These are phyloP conservation scores for Sicyos baderoa DNA, from an alignment of 306 rosid species.

Conservation along the genomic window DNA sequence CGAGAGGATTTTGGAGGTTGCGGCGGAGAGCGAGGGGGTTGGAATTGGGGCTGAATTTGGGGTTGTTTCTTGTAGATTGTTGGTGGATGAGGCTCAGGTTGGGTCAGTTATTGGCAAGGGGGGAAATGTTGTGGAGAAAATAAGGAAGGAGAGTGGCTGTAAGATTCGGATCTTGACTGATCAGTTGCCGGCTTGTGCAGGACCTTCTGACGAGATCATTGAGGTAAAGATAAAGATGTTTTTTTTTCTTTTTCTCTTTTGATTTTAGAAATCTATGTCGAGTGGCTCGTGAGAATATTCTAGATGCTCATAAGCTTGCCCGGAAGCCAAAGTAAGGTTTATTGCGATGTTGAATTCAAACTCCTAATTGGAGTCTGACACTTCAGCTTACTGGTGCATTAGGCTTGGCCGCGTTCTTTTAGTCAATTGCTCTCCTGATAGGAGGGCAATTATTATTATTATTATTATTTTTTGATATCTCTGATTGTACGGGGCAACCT, in stretches of 20 bases:
- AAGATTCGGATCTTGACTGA: conserved; percentile 63
- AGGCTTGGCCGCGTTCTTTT: not conserved
- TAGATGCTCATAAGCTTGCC: no score
- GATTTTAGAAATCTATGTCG: no score
- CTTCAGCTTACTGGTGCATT: not conserved
- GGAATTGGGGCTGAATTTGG: conserved; percentile 34
- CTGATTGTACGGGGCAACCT: no score
- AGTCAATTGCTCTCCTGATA: not conserved
- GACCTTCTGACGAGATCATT: conserved; percentile 57
- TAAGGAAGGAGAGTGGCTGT: conserved; percentile 64
- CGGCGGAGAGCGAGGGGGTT: conserved; percentile 66
- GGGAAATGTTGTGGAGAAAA: conserved; percentile 87
- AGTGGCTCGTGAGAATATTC: no score
- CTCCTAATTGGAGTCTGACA: not conserved
- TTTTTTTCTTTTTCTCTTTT: no score
- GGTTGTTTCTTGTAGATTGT: conserved; percentile 64
- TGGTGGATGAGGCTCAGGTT: conserved; percentile 53
- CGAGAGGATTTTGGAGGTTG: conserved; percentile 85
- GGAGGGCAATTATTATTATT: no score
- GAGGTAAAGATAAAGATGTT: conserved; percentile 47
- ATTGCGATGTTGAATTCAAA: not conserved
- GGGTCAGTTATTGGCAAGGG: conserved; percentile 90
- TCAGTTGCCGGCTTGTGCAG: conserved; percentile 55
- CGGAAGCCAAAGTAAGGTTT: not conserved
- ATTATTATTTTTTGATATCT: no score